Evolutionary conservation across 305 asterid genomes (phyloP), one percentile per base, ranked within the genome.

Genomic region (Caryopteris hybrid): DNA sequence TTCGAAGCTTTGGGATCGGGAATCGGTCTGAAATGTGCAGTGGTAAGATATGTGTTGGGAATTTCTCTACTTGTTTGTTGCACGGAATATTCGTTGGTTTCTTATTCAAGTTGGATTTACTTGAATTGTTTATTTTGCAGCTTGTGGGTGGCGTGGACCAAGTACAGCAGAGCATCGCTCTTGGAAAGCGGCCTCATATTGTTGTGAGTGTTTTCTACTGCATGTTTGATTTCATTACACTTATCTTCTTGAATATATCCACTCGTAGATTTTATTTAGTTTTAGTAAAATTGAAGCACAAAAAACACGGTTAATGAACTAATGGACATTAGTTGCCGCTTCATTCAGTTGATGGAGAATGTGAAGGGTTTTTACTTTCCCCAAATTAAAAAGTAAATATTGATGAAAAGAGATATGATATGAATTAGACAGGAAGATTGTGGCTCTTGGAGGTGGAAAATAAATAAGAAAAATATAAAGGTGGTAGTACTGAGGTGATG

Each of bases 131-230:
- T 77, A 64, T 41, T 69, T 77, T 52, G 74, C 85, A 93, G 99
- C 95, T 93, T 72, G 92, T 93, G 54, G 99, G 99, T 69, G 98
- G 98, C 4, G 83, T 88, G 60, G 92, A 86, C 67, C 76, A 60
- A 14, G 86, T 84, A 43, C 95, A 86, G 64, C 98, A 93, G 86
- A 84, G 90, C 74, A 84, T 84, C 80, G 72, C 78, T 57, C 93
- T 93, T 4, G 93, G 87, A 39, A 90, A 82, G 78, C 87, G 97
- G 71, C 98, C 98, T 22, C 94, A 93, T 60, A 83, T 93, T 73
- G 74, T 93, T 45, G 98, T 89, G 75, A 82, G 95, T 70, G 25
- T 69, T 48, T 66, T 46, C 8, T 39, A 20, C 16, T 20, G 33
- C 41, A 10, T 60, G 43, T 53, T 68, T 69, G 33, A 51, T 34